Evolutionary conservation across 1,284 basidiomycete genomes (phyloP).

Genomic region (Grifola frondosa): DNA sequence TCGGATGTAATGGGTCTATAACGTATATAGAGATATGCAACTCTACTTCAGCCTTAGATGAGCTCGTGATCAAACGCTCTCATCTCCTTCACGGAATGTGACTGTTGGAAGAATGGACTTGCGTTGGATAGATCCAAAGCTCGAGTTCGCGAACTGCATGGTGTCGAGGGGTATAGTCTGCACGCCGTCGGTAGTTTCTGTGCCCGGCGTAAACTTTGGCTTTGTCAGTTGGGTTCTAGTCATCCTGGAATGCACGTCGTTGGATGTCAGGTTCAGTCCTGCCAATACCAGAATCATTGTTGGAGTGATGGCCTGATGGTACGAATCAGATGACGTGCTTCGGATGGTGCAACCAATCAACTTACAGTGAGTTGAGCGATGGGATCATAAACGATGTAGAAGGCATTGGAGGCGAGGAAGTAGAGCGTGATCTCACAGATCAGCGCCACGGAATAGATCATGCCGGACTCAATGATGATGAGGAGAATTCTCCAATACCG

Average conservation of each 20-base stretch:
- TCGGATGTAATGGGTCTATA: too few species aligned
- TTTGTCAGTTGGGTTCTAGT: slow-evolving; percentile 5
- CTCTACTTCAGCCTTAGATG: too few species aligned
- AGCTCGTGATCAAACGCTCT: too few species aligned
- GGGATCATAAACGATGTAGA: slow-evolving; percentile 42
- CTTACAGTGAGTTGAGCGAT: slow-evolving; percentile 41
- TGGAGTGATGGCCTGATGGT: slow-evolving; percentile 30
- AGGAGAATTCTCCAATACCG: slow-evolving; percentile 34
- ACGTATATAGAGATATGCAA: too few species aligned
- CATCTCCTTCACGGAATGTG: too few species aligned
- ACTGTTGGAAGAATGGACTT: not conserved
- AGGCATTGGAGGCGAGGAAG: slow-evolving; percentile 37
- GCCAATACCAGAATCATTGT: slow-evolving; percentile 37
- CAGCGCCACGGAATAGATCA: slow-evolving; percentile 39
- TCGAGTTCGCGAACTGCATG: slow-evolving; percentile 4
- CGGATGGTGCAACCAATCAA: not conserved
- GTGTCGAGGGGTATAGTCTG: slow-evolving; percentile 5
- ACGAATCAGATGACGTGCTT: not conserved
- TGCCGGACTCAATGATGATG: slow-evolving; percentile 41
- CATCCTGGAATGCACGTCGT: slow-evolving; percentile 24
- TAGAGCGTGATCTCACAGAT: slow-evolving; percentile 40
- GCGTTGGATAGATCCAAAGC: not conserved
- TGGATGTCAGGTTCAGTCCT: slow-evolving; percentile 32
- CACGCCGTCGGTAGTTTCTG: not conserved
- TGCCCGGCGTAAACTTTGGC: slow-evolving; percentile 5